Percentiles rank a stretch among this genome's conserved stretches.
Conservation (phyloP, 2,329 filamentous ascomycete species). For the Alternaria gaisen region DNA sequence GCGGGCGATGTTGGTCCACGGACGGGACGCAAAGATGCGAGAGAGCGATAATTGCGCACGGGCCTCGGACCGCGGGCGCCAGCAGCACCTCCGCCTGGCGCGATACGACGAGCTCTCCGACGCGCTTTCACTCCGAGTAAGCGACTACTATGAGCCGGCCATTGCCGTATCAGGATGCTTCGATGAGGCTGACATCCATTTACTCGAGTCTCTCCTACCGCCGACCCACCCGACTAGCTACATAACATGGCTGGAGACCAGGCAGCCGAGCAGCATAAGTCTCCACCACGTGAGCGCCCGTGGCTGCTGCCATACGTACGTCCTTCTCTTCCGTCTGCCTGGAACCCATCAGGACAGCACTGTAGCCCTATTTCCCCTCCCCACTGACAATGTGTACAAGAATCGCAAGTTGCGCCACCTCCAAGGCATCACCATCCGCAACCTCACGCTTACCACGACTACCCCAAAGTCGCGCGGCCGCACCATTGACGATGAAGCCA, state of each 20-base stretch:
- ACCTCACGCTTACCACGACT: conserved; percentile 72
- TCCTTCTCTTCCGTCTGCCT: neutral
- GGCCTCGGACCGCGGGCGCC: conserved; percentile 15
- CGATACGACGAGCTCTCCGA: conserved; percentile 27
- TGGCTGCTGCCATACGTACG: conserved; percentile 51
- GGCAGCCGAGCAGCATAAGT: conserved; percentile 19
- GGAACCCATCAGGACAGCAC: too few relatives aligned
- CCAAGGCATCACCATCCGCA: conserved; percentile 85
- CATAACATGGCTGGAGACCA: conserved; percentile 38
- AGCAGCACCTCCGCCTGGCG: conserved; percentile 23
- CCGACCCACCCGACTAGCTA: conserved; percentile 12
- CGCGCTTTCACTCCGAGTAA: conserved; percentile 10
- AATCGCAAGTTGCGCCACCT: conserved; percentile 91
- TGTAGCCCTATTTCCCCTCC: too few relatives aligned
- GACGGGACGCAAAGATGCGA: conserved; percentile 21
- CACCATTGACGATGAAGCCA: conserved; percentile 79
- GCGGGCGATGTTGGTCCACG: neutral
- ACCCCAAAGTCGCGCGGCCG: conserved; percentile 61
- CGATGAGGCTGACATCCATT: conserved; percentile 4
- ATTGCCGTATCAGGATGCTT: conserved; percentile 7
- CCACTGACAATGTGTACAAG: conserved; percentile 50
- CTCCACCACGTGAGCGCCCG: conserved; percentile 45
- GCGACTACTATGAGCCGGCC: conserved; percentile 24
- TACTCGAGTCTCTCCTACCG: neutral
- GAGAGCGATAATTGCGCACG: conserved; percentile 16